Conservation (phyloP, 345 rosid species). For the Eucalyptus microcorys region DNA sequence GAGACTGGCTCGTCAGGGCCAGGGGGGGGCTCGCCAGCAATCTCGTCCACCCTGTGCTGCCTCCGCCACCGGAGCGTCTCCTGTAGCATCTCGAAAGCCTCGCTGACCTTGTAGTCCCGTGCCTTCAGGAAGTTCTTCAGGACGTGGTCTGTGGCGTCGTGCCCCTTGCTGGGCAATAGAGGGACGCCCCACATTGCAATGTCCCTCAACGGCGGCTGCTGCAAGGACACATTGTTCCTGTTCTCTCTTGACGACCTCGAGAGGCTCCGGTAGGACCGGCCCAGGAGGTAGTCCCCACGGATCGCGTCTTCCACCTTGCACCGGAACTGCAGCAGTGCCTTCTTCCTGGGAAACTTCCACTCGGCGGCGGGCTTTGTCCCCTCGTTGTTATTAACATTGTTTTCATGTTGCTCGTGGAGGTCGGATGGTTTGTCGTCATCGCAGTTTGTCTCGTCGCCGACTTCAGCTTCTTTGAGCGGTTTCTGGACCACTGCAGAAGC, state of each 20-base stretch:
- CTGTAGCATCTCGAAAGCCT: slow-evolving; percentile 41
- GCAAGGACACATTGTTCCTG: neutral
- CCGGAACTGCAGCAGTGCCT: slow-evolving; percentile 28
- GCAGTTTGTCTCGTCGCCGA: neutral
- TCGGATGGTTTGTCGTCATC: neutral
- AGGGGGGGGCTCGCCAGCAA: slow-evolving; percentile 8
- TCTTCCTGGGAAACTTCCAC: slow-evolving; percentile 10
- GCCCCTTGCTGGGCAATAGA: slow-evolving; percentile 40
- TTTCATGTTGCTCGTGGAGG: neutral
- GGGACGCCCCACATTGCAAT: slow-evolving; percentile 49
- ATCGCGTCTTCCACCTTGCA: slow-evolving; percentile 38
- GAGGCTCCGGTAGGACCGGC: neutral
- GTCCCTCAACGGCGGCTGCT: neutral
- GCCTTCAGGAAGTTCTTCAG: slow-evolving; percentile 43
- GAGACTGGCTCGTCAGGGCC: slow-evolving; percentile 1
- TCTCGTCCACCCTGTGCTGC: slow-evolving; percentile 10
- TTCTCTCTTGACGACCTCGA: neutral
- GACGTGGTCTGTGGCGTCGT: slow-evolving; percentile 29
- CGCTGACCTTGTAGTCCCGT: slow-evolving; percentile 16
- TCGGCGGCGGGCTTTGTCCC: neutral
- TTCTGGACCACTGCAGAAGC: neutral
- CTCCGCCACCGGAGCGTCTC: slow-evolving; percentile 38
- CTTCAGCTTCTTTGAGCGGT: neutral
- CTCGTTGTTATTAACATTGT: neutral
- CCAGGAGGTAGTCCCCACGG: slow-evolving; percentile 21